Percentiles rank a stretch among this genome's conserved stretches.
phyloP scores from a whole-genome alignment of 352 stramenopile species.

The Pythium grandisporangium region DNA sequence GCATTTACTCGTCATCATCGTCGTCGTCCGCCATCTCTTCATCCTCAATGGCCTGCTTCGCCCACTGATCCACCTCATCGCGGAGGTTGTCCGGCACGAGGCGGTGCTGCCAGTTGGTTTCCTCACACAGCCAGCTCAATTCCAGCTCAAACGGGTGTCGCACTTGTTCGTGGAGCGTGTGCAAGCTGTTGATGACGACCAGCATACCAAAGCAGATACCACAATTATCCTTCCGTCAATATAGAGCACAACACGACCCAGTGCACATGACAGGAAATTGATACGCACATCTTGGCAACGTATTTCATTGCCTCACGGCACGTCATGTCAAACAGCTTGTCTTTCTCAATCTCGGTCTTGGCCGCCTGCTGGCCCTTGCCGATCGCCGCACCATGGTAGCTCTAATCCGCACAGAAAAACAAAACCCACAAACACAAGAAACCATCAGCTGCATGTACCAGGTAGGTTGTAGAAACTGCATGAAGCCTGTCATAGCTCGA shows the following conservation, averaged over 20 bases:
- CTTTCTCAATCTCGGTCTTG: slow-evolving; percentile 99
- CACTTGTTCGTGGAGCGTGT: slow-evolving; percentile 94
- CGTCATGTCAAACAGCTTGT: slow-evolving; percentile 92
- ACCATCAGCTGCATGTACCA: too few relatives aligned
- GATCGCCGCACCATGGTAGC: slow-evolving; percentile 95
- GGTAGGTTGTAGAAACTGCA: too few relatives aligned
- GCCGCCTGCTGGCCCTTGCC: slow-evolving; percentile 97
- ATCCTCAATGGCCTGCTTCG: slow-evolving; percentile 78
- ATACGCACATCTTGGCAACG: slow-evolving; percentile 93
- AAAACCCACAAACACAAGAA: background rate
- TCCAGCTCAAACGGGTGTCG: slow-evolving; percentile 99
- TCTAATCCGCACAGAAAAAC: slow-evolving; percentile 39
- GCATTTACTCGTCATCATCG: slow-evolving; percentile 80
- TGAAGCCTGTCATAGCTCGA: background rate
- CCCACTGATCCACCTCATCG: slow-evolving; percentile 80
- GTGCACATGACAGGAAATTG: slow-evolving; percentile 1
- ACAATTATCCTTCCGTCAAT: too few relatives aligned
- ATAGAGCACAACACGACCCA: too few relatives aligned
- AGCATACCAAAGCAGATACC: too few relatives aligned
- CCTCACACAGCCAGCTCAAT: slow-evolving; percentile 96
- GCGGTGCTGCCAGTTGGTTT: slow-evolving; percentile 93
- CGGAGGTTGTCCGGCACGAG: slow-evolving; percentile 88
- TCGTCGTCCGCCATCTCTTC: slow-evolving; percentile 86
- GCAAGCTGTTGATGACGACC: too few relatives aligned
- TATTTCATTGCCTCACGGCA: slow-evolving; percentile 97